Base-by-base conservation (phyloP, 495 filamentous ascomycete species). In the Astrothelium macrocarpum region DNA sequence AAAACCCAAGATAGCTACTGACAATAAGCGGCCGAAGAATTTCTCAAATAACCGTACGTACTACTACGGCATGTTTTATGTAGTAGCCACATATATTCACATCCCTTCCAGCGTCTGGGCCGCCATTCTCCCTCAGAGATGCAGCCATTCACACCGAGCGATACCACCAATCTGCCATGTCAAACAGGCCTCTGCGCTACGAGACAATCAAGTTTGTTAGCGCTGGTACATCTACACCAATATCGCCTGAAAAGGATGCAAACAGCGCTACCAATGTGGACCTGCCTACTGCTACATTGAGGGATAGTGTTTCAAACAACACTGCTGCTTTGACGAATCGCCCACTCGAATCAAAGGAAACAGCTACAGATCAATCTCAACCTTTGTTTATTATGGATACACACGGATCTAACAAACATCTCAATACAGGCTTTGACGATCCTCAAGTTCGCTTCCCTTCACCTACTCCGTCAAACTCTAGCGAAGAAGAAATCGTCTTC, bases 101-200 rank as follows among this genome's bases (percentile, higher is more conserved):
- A n/a, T n/a, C n/a, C n/a, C 12, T 49, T 42, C n/a, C 28, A 63
- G 61, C 45, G 56, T 36, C 60, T 28, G 46, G 53, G 76, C 73
- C 25, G 74, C 76, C 39, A 76, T 83, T 88, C 64, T 85, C 87
- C 0, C 80, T 95, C 76, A 78, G 80, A 59, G 85, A 94, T 62
- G 90, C 90, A 75, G 91, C 89, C 64, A 84, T 83, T 58, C 87
- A 90, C 66, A 93, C 90, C 23, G 83, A 84, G 72, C 80, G 78
- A 3, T 84, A 88, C 60, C 77, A 77, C n/a, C 5, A 49, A 18
- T 18, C 20, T 5, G 45, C 20, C 5, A 16, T 5, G 11, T 49
- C 45, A 16, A 49, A 23, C 20, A 18, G 20, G 45, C 45, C 14
- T 62, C 67, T 87, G 31, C 78, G 84, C 26, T 70, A 85, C 60